phyloP scores from a whole-genome alignment of 306 rosid genomes.

The Prunus armeniaca region DNA sequence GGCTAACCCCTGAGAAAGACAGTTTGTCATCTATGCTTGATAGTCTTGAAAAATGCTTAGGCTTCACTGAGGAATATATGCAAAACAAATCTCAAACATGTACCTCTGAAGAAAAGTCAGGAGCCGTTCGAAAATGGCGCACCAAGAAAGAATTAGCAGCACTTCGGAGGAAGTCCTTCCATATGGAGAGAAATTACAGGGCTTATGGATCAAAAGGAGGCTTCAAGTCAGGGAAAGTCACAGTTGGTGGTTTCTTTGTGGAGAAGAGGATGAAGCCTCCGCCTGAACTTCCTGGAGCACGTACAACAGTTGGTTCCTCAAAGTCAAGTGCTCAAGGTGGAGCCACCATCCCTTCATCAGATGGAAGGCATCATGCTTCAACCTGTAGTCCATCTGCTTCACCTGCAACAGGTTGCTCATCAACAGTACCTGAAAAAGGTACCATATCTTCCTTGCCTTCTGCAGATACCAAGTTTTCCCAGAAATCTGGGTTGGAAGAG shows the following conservation, averaged over 20 bases:
- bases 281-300: conserved; percentile 33
- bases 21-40: conserved; percentile 17
- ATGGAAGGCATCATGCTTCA: conserved; percentile 14
- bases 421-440: conserved; percentile 25
- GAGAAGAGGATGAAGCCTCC: conserved; percentile 47
- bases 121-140: conserved; percentile 32
- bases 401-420: conserved; percentile 24
- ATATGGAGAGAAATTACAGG: conserved; percentile 43
- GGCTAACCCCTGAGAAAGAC: conserved; percentile 1
- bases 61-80: conserved; percentile 7
- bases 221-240: conserved; percentile 37
- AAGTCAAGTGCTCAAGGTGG: conserved; percentile 19
- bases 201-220: conserved; percentile 46
- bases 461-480: conserved; percentile 13
- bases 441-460: conserved; percentile 23
- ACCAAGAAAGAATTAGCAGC: conserved; percentile 45
- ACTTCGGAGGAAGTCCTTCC: conserved; percentile 45
- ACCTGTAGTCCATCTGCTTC: conserved; percentile 21
- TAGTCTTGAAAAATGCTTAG: conserved; percentile 30
- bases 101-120: conserved; percentile 43
- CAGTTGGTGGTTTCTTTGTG: conserved; percentile 34
- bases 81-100: conserved; percentile 1
- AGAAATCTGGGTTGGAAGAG: conserved; percentile 5
- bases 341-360: conserved; percentile 16
- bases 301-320: conserved; percentile 33